These are phyloP conservation scores for Populus simonii DNA, from an alignment of 345 rosid species.

Conservation along the genomic window DNA sequence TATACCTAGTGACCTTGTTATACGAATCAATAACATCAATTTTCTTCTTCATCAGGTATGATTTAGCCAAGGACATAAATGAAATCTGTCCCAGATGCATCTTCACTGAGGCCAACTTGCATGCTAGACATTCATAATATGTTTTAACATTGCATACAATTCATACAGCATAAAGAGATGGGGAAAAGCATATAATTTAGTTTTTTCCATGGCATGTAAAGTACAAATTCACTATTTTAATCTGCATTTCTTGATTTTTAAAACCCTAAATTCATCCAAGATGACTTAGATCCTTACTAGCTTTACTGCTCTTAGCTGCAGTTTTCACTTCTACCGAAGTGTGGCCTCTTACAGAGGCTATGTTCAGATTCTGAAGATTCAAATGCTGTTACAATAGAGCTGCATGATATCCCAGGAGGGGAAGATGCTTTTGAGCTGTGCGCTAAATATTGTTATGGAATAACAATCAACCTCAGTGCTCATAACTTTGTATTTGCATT, in stretches of 20 bases:
- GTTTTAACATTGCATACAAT: background rate
- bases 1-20: constrained; percentile 57
- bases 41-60: constrained; percentile 86
- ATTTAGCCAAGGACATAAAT: background rate
- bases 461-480: constrained; percentile 80
- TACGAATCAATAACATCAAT: constrained; percentile 56
- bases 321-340: constrained; percentile 79
- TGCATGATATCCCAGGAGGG: constrained; percentile 92
- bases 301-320: constrained; percentile 48
- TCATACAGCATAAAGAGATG: background rate
- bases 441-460: constrained; percentile 93
- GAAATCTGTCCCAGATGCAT: background rate
- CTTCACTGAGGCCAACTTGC: background rate
- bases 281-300: constrained; percentile 21
- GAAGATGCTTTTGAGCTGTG: constrained; percentile 91
- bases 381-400: constrained; percentile 51
- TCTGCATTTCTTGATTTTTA: background rate
- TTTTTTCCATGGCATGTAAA: background rate
- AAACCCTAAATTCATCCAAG: background rate
- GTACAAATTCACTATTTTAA: background rate
- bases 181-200: no score
- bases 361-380: constrained; percentile 49
- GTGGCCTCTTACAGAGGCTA: constrained; percentile 72
- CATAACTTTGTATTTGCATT: constrained; percentile 76
- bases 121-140: background rate